Percentiles rank a stretch among this genome's conserved stretches.
phyloP scores from a whole-genome alignment of 345 rosid genomes.

The Turnera subulata region DNA sequence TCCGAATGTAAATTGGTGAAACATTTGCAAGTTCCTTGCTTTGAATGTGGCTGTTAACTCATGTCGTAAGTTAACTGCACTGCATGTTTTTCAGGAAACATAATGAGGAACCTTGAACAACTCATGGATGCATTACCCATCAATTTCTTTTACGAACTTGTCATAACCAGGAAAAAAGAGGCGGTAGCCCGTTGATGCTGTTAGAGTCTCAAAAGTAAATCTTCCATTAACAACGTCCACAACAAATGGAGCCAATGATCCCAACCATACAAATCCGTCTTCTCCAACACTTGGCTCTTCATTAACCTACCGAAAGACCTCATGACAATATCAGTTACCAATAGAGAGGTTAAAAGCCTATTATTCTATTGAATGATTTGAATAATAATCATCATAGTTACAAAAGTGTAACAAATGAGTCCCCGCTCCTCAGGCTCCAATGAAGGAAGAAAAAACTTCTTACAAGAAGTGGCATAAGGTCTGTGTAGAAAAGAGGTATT shows the following conservation, averaged over 20 bases:
- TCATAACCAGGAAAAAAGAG: conserved; percentile 85
- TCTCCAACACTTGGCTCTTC: conserved; percentile 67
- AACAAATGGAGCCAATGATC: conserved; percentile 56
- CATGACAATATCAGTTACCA: not conserved
- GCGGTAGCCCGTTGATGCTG: conserved; percentile 58
- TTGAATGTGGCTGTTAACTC: not conserved
- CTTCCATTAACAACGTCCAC: conserved; percentile 66
- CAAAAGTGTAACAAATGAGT: too few relatives aligned
- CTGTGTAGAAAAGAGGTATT: conserved; percentile 73
- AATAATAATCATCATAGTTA: too few relatives aligned
- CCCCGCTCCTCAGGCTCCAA: too few relatives aligned
- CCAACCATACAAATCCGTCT: conserved; percentile 84
- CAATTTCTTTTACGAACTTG: conserved; percentile 64
- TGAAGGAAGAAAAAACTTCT: conserved; percentile 14
- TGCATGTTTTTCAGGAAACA: too few relatives aligned
- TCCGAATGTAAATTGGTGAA: too few relatives aligned
- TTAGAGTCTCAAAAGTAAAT: conserved; percentile 82
- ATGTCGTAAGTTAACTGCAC: not conserved
- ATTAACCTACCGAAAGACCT: conserved; percentile 50
- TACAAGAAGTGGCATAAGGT: conserved; percentile 90
- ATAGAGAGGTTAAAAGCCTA: too few relatives aligned
- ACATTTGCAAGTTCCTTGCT: too few relatives aligned
- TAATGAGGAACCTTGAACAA: too few relatives aligned
- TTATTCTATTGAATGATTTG: too few relatives aligned
- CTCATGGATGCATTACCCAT: conserved; percentile 40